Conservation (phyloP, 192 early-diverging fungal genomes). For the Chytriomyces sp. region DNA sequence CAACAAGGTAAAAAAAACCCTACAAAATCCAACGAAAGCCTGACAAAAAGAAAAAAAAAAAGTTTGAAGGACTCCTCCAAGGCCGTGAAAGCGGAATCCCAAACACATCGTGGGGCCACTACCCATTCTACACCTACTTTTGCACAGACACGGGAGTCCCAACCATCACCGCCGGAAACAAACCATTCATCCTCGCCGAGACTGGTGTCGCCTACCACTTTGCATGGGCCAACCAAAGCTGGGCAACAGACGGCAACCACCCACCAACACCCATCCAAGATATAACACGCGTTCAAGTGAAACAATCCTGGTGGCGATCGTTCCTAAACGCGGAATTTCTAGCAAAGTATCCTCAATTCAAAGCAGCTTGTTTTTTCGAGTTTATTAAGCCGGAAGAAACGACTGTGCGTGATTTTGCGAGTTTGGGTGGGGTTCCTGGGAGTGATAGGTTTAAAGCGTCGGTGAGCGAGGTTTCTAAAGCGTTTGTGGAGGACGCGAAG, state of each 20-base stretch:
- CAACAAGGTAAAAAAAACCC: background rate
- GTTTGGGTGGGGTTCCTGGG: constrained; percentile 6
- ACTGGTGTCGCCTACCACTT: constrained; percentile 35
- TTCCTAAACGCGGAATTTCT: constrained; percentile 24
- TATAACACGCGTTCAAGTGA: constrained; percentile 17
- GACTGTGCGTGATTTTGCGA: constrained; percentile 30
- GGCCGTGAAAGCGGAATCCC: background rate
- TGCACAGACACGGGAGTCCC: too few species aligned
- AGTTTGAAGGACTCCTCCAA: constrained; percentile 4
- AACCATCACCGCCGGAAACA: background rate
- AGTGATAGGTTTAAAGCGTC: background rate
- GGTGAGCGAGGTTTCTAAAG: background rate
- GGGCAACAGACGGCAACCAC: background rate
- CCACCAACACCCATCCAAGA: background rate
- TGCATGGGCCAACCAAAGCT: constrained; percentile 5
- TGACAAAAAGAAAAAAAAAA: background rate
- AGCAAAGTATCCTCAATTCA: constrained; percentile 31
- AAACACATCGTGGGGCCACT: background rate
- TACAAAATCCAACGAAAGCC: background rate
- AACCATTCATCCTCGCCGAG: constrained; percentile 31
- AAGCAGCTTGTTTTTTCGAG: constrained; percentile 34
- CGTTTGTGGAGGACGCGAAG: background rate
- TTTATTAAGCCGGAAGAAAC: constrained; percentile 35
- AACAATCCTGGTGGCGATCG: constrained; percentile 36
- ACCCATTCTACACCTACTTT: background rate